A percentile compares a stretch with the other conserved stretches of the same genome.
Evolutionary conservation across 352 stramenopile species (phyloP).

Genomic region (Proteromonas lacertae): DNA sequence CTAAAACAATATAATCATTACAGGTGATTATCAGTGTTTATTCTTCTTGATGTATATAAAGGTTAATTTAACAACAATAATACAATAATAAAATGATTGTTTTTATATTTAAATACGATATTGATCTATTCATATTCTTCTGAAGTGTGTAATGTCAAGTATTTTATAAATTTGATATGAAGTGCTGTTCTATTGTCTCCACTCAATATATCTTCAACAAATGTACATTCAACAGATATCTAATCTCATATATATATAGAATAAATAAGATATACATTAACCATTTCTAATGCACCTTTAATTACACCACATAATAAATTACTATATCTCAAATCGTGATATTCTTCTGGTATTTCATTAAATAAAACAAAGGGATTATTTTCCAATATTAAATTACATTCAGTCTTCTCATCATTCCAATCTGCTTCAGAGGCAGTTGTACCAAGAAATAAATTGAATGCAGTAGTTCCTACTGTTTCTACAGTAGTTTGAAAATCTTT

Average conservation of each 20-base stretch:
- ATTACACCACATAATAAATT: slow-evolving; percentile 80
- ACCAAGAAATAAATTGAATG: slow-evolving; percentile 88
- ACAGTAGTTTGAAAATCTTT: slow-evolving; percentile 54
- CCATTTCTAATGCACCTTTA: slow-evolving; percentile 72
- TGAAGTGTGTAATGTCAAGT: no score
- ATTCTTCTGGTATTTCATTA: slow-evolving; percentile 40
- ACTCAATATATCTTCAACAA: slow-evolving; percentile 21
- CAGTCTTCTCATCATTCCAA: slow-evolving; percentile 39
- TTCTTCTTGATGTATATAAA: no score
- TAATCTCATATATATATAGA: no score
- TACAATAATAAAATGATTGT: no score
- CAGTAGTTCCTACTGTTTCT: slow-evolving; percentile 66
- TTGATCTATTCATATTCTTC: no score
- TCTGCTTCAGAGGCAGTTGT: slow-evolving; percentile 49
- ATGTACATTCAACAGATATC: slow-evolving; percentile 19
- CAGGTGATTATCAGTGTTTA: no score
- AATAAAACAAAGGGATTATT: slow-evolving; percentile 74
- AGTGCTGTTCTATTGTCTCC: slow-evolving; percentile 36
- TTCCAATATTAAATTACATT: slow-evolving; percentile 63
- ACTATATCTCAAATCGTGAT: slow-evolving; percentile 61
- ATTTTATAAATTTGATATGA: no score
- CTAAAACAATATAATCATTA: no score
- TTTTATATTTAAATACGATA: no score
- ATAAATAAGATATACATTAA: no score
- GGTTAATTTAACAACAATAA: no score